A percentile compares a stretch with the other conserved stretches of the same genome.
These are phyloP conservation scores for Suhomyces choctaworum DNA, from an alignment of 1,139 yeast genomes.

Conservation along the genomic window DNA sequence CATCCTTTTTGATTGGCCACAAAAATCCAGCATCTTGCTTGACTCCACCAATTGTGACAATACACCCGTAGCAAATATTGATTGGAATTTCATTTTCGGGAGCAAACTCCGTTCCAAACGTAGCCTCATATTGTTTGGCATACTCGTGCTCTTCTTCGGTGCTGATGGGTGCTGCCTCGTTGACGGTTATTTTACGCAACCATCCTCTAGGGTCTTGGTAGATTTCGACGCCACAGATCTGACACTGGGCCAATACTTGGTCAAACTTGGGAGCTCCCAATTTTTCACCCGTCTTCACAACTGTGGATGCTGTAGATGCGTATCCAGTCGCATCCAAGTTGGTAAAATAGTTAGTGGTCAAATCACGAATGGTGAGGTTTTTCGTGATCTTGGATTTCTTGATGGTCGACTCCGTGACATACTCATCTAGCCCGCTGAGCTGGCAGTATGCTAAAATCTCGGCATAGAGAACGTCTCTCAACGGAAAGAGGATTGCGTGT, in stretches of 20 bases:
- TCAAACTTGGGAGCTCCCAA: slow-evolving; percentile 53
- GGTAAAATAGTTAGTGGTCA: slow-evolving; percentile 71
- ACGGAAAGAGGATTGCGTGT: slow-evolving; percentile 60
- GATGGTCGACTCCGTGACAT: slow-evolving; percentile 23
- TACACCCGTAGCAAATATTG: slow-evolving; percentile 75
- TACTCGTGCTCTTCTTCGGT: slow-evolving; percentile 50
- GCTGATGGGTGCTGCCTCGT: slow-evolving; percentile 51
- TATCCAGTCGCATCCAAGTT: slow-evolving; percentile 73
- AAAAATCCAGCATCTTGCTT: slow-evolving; percentile 33
- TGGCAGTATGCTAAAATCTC: slow-evolving; percentile 61
- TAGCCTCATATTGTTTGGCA: slow-evolving; percentile 24
- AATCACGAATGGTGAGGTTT: slow-evolving; percentile 77
- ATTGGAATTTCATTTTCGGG: slow-evolving; percentile 18
- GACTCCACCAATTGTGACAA: slow-evolving; percentile 55
- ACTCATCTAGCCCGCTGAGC: slow-evolving; percentile 32
- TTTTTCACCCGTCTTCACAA: slow-evolving; percentile 85
- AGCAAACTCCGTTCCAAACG: neutral
- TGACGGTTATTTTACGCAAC: slow-evolving; percentile 74
- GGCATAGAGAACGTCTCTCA: slow-evolving; percentile 68
- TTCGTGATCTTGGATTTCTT: slow-evolving; percentile 47
- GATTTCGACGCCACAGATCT: slow-evolving; percentile 52
- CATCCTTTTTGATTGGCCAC: slow-evolving; percentile 52
- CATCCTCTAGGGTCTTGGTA: slow-evolving; percentile 63
- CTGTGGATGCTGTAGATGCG: slow-evolving; percentile 91
- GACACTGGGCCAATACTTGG: slow-evolving; percentile 35